A percentile compares a stretch with the other conserved stretches of the same genome.
Conservation (phyloP, 441 rosid genomes). For the Rhodomyrtus psidioides region DNA sequence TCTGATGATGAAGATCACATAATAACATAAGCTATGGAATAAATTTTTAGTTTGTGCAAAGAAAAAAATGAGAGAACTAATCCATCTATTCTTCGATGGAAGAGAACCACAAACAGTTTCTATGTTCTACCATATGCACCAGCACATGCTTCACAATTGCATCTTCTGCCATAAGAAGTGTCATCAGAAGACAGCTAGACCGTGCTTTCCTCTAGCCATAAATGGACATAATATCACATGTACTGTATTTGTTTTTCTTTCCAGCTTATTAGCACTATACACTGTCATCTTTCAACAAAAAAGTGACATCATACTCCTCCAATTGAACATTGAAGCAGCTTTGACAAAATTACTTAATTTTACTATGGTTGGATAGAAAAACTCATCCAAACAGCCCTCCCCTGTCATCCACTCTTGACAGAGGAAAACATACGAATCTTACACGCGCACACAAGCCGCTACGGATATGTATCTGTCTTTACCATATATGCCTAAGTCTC, state of each 20-base stretch:
- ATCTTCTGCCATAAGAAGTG: not conserved
- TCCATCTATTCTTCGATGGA: not conserved
- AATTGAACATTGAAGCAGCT: not conserved
- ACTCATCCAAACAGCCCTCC: not conserved
- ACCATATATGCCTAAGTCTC: not conserved
- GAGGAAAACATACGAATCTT: not conserved
- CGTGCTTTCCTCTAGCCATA: not conserved
- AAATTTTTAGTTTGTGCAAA: not conserved
- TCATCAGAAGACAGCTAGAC: not conserved
- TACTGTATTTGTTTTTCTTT: not conserved
- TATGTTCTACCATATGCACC: not conserved
- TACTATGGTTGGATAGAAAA: not conserved
- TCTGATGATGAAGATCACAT: not conserved
- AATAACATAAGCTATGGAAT: not conserved
- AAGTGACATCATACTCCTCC: not conserved
- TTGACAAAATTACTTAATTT: not conserved
- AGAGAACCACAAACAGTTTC: not conserved
- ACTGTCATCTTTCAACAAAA: not conserved
- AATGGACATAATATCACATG: not conserved
- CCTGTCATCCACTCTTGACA: not conserved
- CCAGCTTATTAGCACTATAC: not conserved
- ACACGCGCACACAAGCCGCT: not conserved
- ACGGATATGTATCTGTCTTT: fast-evolving
- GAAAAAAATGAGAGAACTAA: not conserved
- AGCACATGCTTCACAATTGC: not conserved